A percentile compares a stretch with the other conserved stretches of the same genome.
phyloP scores from a whole-genome alignment of 2,329 filamentous ascomycete species.

The Emericellopsis cladophorae region DNA sequence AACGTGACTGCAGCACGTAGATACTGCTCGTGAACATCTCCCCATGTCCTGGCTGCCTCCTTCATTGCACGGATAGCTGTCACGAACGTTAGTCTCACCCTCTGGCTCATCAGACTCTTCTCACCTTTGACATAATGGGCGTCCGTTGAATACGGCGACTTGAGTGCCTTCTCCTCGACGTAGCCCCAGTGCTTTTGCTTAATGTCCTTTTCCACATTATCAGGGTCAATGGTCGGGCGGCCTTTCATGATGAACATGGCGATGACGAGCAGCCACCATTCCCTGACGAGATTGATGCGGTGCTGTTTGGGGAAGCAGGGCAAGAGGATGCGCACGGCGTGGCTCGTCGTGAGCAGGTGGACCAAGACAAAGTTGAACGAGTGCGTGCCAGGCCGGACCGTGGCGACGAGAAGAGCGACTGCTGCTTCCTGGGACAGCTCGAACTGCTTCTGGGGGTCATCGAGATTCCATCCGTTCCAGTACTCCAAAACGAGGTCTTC shows the following conservation, averaged over 20 bases:
- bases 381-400: constrained; percentile 41
- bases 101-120: constrained; percentile 6
- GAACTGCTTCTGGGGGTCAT: constrained; percentile 62
- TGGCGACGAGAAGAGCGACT: constrained; percentile 48
- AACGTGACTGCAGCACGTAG: constrained; percentile 59
- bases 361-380: constrained; percentile 75
- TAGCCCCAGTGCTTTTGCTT: constrained; percentile 63
- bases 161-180: constrained; percentile 58
- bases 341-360: constrained; percentile 72
- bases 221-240: constrained; percentile 58
- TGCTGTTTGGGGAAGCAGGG: constrained; percentile 62
- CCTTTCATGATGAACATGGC: constrained; percentile 65
- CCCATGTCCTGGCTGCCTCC: constrained; percentile 64
- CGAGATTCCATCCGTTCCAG: constrained; percentile 78
- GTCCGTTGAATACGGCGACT: constrained; percentile 55
- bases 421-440: constrained; percentile 54
- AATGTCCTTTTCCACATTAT: constrained; percentile 46
- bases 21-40: constrained; percentile 53
- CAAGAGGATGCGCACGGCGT: constrained; percentile 78
- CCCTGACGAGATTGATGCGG: constrained; percentile 61
- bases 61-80: constrained; percentile 59
- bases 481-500: constrained; percentile 67
- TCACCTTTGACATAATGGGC: constrained; percentile 76
- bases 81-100: constrained; percentile 1
- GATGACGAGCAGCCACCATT: constrained; percentile 83